Percentiles rank a stretch among this genome's conserved stretches.
Evolutionary conservation across 148 eudicot species (phyloP).

Genomic region (Chenopodium album): DNA sequence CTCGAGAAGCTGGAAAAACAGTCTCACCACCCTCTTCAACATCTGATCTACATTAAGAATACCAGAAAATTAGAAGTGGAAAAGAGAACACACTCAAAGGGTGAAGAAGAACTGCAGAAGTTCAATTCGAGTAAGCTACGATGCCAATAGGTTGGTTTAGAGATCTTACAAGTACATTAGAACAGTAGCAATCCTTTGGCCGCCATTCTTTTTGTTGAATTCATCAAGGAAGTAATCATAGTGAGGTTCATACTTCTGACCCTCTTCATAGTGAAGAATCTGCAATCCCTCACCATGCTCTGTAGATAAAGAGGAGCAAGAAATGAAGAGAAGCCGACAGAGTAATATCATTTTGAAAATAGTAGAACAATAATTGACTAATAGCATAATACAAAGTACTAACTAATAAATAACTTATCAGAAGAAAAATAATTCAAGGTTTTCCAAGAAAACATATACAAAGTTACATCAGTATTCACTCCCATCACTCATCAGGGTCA

Average conservation of each 20-base stretch:
- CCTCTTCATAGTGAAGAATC: conserved; percentile 71
- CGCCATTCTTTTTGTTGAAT: conserved; percentile 73
- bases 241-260: conserved; percentile 80
- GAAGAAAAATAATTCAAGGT: not conserved
- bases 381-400: no score
- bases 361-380: no score
- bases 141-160: not conserved
- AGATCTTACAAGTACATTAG: conserved; percentile 69
- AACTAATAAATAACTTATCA: not conserved
- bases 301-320: conserved; percentile 14
- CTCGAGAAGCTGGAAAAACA: conserved; percentile 59
- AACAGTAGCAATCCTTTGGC: conserved; percentile 71
- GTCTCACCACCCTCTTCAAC: conserved; percentile 89
- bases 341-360: not conserved
- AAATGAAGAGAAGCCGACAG: not conserved
- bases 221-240: conserved; percentile 66
- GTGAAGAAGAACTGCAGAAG: not conserved
- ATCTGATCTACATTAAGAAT: conserved; percentile 54
- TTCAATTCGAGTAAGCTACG: not conserved
- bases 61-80: not conserved
- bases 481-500: not conserved
- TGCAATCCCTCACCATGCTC: conserved; percentile 76
- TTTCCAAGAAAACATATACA: not conserved
- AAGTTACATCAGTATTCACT: not conserved
- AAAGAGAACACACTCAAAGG: not conserved